These are phyloP conservation scores for Carex sylvatica DNA, from an alignment of 202 grass and related monocot species.

Conservation along the genomic window DNA sequence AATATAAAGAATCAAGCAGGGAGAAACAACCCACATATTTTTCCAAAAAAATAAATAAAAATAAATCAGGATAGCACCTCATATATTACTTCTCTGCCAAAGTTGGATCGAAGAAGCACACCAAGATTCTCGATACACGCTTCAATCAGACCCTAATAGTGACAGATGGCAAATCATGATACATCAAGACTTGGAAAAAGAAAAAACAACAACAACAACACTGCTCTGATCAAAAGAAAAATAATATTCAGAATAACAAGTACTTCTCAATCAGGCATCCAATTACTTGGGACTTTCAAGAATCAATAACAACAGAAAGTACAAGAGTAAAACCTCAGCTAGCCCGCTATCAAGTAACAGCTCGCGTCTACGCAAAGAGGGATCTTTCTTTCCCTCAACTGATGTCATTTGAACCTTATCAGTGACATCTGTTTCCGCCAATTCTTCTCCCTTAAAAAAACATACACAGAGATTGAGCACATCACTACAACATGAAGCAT, in stretches of 20 bases:
- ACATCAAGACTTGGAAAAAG: not conserved
- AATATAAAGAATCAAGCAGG: not conserved
- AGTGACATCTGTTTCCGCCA: slow-evolving; percentile 30
- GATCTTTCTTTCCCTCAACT: slow-evolving; percentile 75
- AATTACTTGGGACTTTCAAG: slow-evolving; percentile 11
- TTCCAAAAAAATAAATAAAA: not conserved
- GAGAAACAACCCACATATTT: not conserved
- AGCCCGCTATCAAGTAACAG: slow-evolving; percentile 74
- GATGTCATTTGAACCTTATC: slow-evolving; percentile 38
- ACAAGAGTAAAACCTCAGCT: slow-evolving; percentile 57
- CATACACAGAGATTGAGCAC: slow-evolving; percentile 15
- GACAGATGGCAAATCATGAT: not conserved
- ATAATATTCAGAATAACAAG: not conserved
- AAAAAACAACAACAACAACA: not conserved
- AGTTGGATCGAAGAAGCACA: slow-evolving; percentile 63
- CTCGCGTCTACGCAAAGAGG: slow-evolving; percentile 59
- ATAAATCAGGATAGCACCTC: slow-evolving; percentile 43
- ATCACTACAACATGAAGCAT: not conserved
- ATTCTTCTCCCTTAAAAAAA: slow-evolving; percentile 55
- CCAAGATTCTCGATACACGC: slow-evolving; percentile 54
- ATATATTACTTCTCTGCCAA: slow-evolving; percentile 70
- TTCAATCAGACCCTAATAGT: slow-evolving; percentile 50
- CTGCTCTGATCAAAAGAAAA: slow-evolving; percentile 4
- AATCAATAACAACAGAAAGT: not conserved
- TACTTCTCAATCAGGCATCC: not conserved